Conservation (phyloP, 305 asterid species). For the Nicotiana rustica region DNA sequence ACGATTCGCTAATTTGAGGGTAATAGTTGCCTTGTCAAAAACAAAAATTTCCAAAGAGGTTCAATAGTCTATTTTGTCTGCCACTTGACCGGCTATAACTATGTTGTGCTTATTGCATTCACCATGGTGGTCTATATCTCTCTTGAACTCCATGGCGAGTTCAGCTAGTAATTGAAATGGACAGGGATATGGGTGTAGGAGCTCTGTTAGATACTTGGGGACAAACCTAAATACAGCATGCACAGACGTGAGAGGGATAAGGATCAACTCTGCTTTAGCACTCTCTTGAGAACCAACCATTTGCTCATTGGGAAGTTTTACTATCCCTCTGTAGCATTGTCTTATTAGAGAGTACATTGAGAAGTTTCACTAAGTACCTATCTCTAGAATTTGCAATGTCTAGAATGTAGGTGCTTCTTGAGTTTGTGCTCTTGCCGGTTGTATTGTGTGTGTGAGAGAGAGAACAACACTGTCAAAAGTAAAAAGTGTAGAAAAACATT, state of each 20-base stretch:
- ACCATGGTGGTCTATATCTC: not conserved
- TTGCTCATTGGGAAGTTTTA: not conserved
- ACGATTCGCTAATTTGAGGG: not conserved
- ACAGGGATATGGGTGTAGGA: not conserved
- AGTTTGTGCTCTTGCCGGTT: not conserved
- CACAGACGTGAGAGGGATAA: not conserved
- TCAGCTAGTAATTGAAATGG: not conserved
- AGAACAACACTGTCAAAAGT: not conserved
- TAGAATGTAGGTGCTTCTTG: not conserved
- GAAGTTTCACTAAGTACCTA: not conserved
- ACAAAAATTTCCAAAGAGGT: not conserved
- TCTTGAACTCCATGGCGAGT: not conserved
- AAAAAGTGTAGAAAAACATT: not conserved
- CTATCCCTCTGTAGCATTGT: not conserved
- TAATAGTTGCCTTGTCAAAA: no score
- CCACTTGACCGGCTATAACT: not conserved
- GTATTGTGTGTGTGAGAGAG: conserved; percentile 4
- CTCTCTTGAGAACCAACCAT: not conserved
- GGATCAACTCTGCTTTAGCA: not conserved
- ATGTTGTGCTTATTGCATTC: not conserved
- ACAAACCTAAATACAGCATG: not conserved
- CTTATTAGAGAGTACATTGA: not conserved
- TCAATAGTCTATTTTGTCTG: not conserved
- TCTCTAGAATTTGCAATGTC: not conserved
- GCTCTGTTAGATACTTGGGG: not conserved